These are phyloP conservation scores for Gossypium mustelinum DNA, from an alignment of 345 rosid species.

Conservation along the genomic window DNA sequence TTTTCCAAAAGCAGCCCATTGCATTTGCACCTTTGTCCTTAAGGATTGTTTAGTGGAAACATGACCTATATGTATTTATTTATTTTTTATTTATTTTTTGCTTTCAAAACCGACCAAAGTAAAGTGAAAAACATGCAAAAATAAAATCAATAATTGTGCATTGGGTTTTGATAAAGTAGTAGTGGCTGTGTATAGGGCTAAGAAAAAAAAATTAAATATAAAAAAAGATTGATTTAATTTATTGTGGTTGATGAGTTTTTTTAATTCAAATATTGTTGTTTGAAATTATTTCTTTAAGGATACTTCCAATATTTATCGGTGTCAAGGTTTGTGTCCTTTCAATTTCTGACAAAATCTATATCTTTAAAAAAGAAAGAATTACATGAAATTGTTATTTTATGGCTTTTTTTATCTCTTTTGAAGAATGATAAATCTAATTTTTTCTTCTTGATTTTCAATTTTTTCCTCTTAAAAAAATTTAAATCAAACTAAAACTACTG, in stretches of 20 bases:
- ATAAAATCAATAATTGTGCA: constrained; percentile 24
- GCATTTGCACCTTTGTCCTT: constrained; percentile 8
- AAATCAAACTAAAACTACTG: too few relatives aligned
- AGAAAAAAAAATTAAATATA: too few relatives aligned
- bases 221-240: too few relatives aligned
- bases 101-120: not conserved
- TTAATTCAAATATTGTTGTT: too few relatives aligned
- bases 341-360: too few relatives aligned
- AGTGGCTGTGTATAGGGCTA: too few relatives aligned
- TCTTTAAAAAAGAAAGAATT: rapidly evolving
- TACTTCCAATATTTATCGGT: too few relatives aligned
- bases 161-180: constrained; percentile 30
- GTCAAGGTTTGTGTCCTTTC: too few relatives aligned
- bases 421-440: rapidly evolving
- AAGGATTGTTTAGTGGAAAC: constrained; percentile 15
- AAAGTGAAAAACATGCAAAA: not conserved
- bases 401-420: rapidly evolving
- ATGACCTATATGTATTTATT: not conserved
- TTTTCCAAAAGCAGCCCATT: not conserved
- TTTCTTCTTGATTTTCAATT: rapidly evolving
- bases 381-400: too few relatives aligned
- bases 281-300: too few relatives aligned
- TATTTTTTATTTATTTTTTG: not conserved
- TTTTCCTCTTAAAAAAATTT: rapidly evolving
- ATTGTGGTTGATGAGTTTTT: too few relatives aligned